Conservation (phyloP, 768 basidiomycete genomes). For the Collybiopsis luxurians region DNA sequence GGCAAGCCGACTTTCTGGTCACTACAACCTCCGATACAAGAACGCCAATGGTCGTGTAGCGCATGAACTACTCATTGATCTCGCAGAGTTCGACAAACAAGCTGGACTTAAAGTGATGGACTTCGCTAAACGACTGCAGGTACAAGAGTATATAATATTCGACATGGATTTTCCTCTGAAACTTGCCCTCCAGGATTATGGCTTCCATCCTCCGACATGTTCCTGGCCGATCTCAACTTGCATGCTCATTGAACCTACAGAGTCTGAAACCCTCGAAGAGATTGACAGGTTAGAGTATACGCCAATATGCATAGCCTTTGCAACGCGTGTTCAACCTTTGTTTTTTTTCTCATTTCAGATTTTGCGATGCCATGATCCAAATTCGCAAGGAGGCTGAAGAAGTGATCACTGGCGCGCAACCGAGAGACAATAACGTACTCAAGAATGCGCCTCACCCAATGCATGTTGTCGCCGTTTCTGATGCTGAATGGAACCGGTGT, state of each 20-base stretch:
- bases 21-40: slow-evolving; percentile 87
- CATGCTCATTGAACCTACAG: slow-evolving; percentile 98
- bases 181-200: slow-evolving; percentile 59
- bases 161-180: neutral
- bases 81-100: slow-evolving; percentile 90
- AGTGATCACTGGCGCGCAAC: slow-evolving; percentile 82
- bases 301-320: too few species aligned
- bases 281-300: slow-evolving; percentile 64
- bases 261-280: slow-evolving; percentile 92
- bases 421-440: slow-evolving; percentile 87
- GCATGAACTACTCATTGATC: slow-evolving; percentile 92
- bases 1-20: slow-evolving; percentile 78
- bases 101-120: slow-evolving; percentile 92
- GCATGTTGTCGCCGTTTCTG: slow-evolving; percentile 65
- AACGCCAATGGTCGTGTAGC: slow-evolving; percentile 92
- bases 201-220: slow-evolving; percentile 96
- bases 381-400: slow-evolving; percentile 92
- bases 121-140: slow-evolving; percentile 95
- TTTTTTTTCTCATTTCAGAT: slow-evolving; percentile 41
- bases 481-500: slow-evolving; percentile 84
- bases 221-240: slow-evolving; percentile 98
- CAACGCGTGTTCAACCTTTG: neutral
- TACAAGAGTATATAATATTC: slow-evolving; percentile 24
- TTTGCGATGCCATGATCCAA: slow-evolving; percentile 98
- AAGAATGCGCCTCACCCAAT: slow-evolving; percentile 94